A percentile compares a stretch with the other conserved stretches of the same genome.
These are phyloP conservation scores for Exophiala mesophila DNA, from an alignment of 2,329 filamentous ascomycete species.

Conservation along the genomic window DNA sequence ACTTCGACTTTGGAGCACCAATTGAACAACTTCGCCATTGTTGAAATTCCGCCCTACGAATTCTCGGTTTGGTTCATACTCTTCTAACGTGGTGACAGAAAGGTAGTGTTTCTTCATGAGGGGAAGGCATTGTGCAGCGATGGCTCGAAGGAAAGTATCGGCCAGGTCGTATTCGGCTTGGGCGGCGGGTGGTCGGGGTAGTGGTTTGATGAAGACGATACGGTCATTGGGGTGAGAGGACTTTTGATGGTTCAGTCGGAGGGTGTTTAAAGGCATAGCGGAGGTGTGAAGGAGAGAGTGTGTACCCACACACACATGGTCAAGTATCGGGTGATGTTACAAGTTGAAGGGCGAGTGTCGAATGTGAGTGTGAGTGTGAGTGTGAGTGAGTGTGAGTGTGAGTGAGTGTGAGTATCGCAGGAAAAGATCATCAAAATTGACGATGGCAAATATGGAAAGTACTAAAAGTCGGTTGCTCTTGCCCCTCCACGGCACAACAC, in stretches of 20 bases:
- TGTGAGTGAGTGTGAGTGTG: no score
- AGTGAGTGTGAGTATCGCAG: no score
- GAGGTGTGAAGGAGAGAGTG: background rate
- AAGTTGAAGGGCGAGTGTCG: background rate
- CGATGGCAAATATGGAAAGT: no score
- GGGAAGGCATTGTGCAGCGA: constrained; percentile 74
- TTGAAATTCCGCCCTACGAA: constrained; percentile 91
- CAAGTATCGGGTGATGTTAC: background rate
- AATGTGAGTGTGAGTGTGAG: no score
- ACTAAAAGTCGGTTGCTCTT: no score
- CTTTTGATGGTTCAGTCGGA: constrained; percentile 60
- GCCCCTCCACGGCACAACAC: no score
- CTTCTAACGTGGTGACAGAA: constrained; percentile 67
- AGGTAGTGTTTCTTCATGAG: constrained; percentile 64
- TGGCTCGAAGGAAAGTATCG: constrained; percentile 67
- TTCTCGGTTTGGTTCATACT: constrained; percentile 73
- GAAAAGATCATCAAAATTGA: no score
- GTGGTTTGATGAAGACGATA: constrained; percentile 80
- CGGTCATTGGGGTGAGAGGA: constrained; percentile 28
- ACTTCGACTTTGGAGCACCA: constrained; percentile 66
- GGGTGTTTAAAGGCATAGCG: constrained; percentile 70
- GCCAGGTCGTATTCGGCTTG: constrained; percentile 53
- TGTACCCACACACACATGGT: background rate
- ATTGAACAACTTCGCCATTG: constrained; percentile 77
- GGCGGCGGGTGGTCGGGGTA: constrained; percentile 50